Evolutionary conservation across 2,329 filamentous ascomycete genomes (phyloP).

Genomic region (Lasiodiplodia sp.): DNA sequence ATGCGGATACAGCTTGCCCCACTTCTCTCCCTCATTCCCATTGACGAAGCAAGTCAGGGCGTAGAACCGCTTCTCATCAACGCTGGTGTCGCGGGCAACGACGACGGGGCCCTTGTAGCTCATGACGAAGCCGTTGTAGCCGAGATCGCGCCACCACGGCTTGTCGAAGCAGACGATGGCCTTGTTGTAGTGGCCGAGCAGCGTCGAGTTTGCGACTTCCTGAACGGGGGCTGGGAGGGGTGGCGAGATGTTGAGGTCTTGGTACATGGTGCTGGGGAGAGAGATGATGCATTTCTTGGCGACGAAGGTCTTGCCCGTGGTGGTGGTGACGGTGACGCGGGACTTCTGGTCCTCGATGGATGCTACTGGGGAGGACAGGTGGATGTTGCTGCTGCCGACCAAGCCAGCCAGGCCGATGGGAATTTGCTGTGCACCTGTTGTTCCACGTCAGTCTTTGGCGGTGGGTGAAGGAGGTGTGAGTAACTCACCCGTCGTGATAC

Average conservation of each 20-base stretch:
- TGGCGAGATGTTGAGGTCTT: slow-evolving; percentile 58
- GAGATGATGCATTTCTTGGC: slow-evolving; percentile 34
- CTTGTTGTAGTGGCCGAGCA: slow-evolving; percentile 59
- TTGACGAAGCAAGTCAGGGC: slow-evolving; percentile 53
- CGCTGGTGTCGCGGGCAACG: slow-evolving; percentile 40
- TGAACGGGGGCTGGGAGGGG: slow-evolving; percentile 52
- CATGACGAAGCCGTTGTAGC: slow-evolving; percentile 56
- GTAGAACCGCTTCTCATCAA: slow-evolving; percentile 37
- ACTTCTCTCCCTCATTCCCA: slow-evolving; percentile 47
- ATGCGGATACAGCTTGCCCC: slow-evolving; percentile 41
- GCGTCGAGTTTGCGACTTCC: slow-evolving; percentile 45
- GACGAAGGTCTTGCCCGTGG: not conserved
- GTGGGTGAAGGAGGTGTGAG: accelerated
- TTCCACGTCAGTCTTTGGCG: not conserved
- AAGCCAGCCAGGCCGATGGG: slow-evolving; percentile 35
- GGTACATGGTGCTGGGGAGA: slow-evolving; percentile 49
- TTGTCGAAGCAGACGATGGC: slow-evolving; percentile 56
- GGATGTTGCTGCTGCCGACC: slow-evolving; percentile 4
- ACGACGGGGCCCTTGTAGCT: slow-evolving; percentile 48
- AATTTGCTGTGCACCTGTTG: slow-evolving; percentile 36
- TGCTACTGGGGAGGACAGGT: not conserved
- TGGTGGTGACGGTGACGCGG: not conserved
- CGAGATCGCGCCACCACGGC: slow-evolving; percentile 57
- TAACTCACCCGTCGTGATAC: slow-evolving; percentile 39
- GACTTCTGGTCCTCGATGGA: not conserved